Percentiles rank a stretch among this genome's conserved stretches.
Conservation (phyloP, 1,284 basidiomycete genomes). For the Xanthoconium separans region DNA sequence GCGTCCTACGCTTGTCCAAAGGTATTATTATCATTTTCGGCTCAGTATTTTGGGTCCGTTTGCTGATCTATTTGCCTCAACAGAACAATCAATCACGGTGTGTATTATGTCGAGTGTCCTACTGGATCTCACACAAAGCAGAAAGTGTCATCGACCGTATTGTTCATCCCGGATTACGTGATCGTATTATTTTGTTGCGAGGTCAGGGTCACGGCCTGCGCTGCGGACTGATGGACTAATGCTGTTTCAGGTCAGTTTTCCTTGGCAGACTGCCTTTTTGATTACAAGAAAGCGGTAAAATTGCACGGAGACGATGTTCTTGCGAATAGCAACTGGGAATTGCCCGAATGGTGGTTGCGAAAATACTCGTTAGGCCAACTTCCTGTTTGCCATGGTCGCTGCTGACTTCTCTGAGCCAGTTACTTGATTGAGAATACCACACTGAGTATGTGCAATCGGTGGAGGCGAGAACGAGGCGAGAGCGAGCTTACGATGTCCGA, state of each 20-base stretch:
- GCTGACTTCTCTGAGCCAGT: constrained; percentile 37
- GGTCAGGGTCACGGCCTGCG: constrained; percentile 43
- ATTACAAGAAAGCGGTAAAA: constrained; percentile 62
- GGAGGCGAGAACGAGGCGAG: constrained; percentile 75
- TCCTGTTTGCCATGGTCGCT: background rate
- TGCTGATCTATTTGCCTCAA: constrained; percentile 14
- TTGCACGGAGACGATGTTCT: constrained; percentile 89
- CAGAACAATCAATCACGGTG: constrained; percentile 82
- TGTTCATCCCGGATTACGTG: constrained; percentile 82
- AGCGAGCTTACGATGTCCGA: constrained; percentile 58
- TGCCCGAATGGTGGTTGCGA: constrained; percentile 77
- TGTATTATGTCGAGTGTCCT: constrained; percentile 26
- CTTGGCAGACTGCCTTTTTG: constrained; percentile 72
- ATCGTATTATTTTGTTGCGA: constrained; percentile 84
- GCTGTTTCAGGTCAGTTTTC: constrained; percentile 66
- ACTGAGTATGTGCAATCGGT: constrained; percentile 66
- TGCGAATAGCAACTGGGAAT: constrained; percentile 86
- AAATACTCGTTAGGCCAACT: constrained; percentile 52
- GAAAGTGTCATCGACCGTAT: constrained; percentile 89
- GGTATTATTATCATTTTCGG: constrained; percentile 38
- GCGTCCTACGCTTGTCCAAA: constrained; percentile 82
- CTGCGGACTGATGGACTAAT: constrained; percentile 33
- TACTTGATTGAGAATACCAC: constrained; percentile 69
- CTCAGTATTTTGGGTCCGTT: background rate
- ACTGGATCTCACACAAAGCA: constrained; percentile 30